These are phyloP conservation scores for Cubamyces lactineus DNA, from an alignment of 768 basidiomycete genomes.

Conservation along the genomic window DNA sequence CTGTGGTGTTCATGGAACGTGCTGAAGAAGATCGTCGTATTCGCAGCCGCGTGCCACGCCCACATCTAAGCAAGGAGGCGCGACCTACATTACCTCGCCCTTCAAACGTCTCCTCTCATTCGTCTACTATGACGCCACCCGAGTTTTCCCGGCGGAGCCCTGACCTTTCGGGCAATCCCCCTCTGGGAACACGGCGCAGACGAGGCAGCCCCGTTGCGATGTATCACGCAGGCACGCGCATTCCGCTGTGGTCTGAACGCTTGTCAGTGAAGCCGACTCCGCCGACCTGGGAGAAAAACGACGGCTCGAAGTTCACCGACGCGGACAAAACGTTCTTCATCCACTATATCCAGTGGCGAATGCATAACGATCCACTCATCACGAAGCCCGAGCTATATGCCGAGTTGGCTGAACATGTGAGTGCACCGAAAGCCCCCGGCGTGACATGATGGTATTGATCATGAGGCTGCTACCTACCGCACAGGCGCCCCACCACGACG, in stretches of 20 bases:
- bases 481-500: neutral
- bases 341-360: constrained; percentile 11
- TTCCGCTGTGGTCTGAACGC: neutral
- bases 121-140: neutral
- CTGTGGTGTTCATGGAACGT: too few relatives aligned
- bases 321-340: constrained; percentile 13
- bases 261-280: neutral
- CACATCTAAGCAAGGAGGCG: too few relatives aligned
- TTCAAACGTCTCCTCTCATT: too few relatives aligned
- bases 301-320: constrained; percentile 5
- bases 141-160: neutral
- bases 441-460: neutral
- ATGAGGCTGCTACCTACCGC: neutral
- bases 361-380: neutral
- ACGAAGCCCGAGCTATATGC: neutral
- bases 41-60: too few relatives aligned
- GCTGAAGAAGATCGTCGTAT: too few relatives aligned
- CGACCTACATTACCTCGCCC: too few relatives aligned
- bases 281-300: neutral
- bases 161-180: neutral
- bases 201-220: neutral
- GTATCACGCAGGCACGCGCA: constrained; percentile 7
- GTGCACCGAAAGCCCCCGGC: too few relatives aligned
- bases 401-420: constrained; percentile 4
- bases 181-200: neutral